Evolutionary conservation across 768 basidiomycete genomes (phyloP).

Genomic region (Mycena belliarum): DNA sequence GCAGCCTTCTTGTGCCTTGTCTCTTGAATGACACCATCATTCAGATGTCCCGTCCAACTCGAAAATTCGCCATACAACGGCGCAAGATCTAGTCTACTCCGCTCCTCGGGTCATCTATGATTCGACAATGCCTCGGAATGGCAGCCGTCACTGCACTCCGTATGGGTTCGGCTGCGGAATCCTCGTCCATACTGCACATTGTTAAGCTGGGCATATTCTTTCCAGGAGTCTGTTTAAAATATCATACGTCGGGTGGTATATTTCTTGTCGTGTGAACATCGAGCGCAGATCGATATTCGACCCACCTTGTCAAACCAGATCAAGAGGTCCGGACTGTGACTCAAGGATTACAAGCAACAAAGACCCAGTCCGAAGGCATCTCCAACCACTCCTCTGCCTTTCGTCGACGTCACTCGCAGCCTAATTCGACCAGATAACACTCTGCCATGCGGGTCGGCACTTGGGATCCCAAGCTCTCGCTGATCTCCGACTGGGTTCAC

Average conservation of each 20-base stretch:
- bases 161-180: neutral
- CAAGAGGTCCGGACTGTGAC: neutral
- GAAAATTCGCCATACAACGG: too few relatives aligned
- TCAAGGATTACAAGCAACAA: neutral
- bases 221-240: constrained; percentile 6
- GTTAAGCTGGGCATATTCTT: constrained; percentile 1
- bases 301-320: neutral
- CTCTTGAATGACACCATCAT: neutral
- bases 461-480: neutral
- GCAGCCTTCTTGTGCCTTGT: neutral
- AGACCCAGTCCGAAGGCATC: neutral
- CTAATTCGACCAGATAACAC: neutral
- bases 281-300: neutral
- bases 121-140: too few relatives aligned
- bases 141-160: neutral
- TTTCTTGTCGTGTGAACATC: neutral
- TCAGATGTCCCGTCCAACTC: too few relatives aligned
- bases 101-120: too few relatives aligned
- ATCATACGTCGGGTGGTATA: neutral
- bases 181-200: neutral
- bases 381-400: neutral
- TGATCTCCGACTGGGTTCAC: constrained; percentile 1
- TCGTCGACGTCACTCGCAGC: neutral
- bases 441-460: neutral
- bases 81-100: too few relatives aligned